A percentile compares a stretch with the other conserved stretches of the same genome.
Conservation (phyloP, 139 green algal species). For the Coccomyxa sp. region DNA sequence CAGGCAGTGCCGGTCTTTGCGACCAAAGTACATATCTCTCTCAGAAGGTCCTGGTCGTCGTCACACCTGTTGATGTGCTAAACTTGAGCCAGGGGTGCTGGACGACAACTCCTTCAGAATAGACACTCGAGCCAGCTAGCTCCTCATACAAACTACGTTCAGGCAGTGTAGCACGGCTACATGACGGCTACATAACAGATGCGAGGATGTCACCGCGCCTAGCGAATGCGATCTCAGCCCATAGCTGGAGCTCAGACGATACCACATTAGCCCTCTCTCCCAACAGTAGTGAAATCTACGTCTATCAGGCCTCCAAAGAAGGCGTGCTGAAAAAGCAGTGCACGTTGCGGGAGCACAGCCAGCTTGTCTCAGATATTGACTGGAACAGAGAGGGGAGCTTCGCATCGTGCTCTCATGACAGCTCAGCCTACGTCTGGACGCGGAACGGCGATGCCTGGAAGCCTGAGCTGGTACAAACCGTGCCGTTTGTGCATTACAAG, state of each 20-base stretch:
- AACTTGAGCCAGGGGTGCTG: not conserved
- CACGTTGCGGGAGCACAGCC: constrained; percentile 17
- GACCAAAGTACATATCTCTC: not conserved
- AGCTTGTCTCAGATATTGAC: constrained; percentile 24
- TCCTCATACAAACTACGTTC: not conserved
- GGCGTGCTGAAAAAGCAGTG: not conserved
- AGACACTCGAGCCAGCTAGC: not conserved
- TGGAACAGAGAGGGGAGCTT: constrained; percentile 15
- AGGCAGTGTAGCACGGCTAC: not conserved
- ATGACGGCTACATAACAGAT: not conserved
- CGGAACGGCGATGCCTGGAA: constrained; percentile 4
- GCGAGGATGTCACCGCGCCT: not conserved
- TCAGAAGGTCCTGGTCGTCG: not conserved
- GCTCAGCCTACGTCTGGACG: constrained; percentile 25
- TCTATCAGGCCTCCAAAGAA: constrained; percentile 4
- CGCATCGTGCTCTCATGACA: constrained; percentile 28
- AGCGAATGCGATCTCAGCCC: not conserved
- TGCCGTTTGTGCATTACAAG: not conserved
- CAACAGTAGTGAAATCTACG: constrained; percentile 12
- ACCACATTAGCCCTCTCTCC: constrained; percentile 12
- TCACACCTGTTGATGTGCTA: not conserved
- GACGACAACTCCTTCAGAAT: not conserved
- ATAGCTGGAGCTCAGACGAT: not conserved
- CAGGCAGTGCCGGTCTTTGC: too few species aligned
- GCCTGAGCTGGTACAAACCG: constrained; percentile 12